Evolutionary conservation across 345 rosid species (phyloP).

Genomic region (Hibiscus syriacus): DNA sequence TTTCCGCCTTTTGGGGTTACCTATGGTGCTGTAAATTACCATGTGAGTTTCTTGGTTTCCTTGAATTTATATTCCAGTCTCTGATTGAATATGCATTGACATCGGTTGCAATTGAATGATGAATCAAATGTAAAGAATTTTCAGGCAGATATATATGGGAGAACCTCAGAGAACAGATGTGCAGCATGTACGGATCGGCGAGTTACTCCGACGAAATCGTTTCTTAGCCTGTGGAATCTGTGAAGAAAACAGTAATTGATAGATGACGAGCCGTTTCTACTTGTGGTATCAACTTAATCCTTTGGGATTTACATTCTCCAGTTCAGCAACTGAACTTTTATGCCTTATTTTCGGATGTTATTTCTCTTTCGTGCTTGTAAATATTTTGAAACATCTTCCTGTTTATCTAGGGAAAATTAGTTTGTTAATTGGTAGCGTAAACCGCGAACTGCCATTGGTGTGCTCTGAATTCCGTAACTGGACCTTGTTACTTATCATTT

Average conservation of each 20-base stretch:
- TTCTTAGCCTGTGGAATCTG: constrained; percentile 11
- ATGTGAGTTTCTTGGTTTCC: neutral
- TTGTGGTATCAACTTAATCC: neutral
- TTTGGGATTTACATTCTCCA: neutral
- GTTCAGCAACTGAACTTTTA: neutral
- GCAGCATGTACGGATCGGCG: neutral
- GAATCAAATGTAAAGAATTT: neutral
- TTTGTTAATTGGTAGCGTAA: too few relatives aligned
- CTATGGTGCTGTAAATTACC: neutral
- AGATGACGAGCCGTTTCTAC: too few relatives aligned
- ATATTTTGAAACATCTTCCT: neutral
- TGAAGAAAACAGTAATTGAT: neutral
- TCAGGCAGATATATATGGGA: constrained; percentile 3
- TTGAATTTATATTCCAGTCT: neutral
- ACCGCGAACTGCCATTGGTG: neutral
- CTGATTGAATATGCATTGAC: neutral
- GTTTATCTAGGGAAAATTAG: neutral
- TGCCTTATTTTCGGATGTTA: neutral
- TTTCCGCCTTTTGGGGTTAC: constrained; percentile 2
- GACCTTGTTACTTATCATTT: too few relatives aligned
- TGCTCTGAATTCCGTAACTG: neutral
- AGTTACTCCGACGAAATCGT: constrained; percentile 3
- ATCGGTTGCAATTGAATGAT: neutral
- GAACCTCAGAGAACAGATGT: neutral
- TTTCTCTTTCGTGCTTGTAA: neutral